These are phyloP conservation scores for Platismatia glauca DNA, from an alignment of 495 filamentous ascomycete genomes.

Conservation along the genomic window DNA sequence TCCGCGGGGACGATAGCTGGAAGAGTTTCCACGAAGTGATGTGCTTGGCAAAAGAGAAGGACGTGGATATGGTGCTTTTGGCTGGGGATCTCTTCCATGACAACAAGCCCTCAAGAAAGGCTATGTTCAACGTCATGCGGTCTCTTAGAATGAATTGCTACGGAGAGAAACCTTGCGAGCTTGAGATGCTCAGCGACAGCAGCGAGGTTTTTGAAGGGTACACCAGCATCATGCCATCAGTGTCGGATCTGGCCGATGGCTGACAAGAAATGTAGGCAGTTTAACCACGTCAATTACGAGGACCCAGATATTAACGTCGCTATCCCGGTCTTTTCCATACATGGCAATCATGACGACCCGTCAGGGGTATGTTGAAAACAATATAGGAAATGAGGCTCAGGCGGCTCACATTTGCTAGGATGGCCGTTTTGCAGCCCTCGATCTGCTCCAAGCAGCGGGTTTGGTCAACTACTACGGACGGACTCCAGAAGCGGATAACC, in stretches of 20 bases:
- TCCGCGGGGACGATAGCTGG: conserved; percentile 95
- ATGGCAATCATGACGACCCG: conserved; percentile 97
- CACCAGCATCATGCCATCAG: background rate
- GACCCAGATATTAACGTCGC: conserved; percentile 96
- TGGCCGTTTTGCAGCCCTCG: conserved; percentile 79
- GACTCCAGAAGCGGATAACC: conserved; percentile 83
- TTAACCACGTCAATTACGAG: conserved; percentile 93
- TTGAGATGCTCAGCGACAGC: conserved; percentile 90
- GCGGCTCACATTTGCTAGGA: conserved; percentile 42
- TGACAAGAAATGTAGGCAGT: conserved; percentile 41
- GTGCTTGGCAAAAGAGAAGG: conserved; percentile 73
- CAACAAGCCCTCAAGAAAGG: conserved; percentile 92
- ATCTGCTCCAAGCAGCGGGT: conserved; percentile 83
- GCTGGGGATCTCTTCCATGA: conserved; percentile 97
- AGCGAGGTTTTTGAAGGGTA: conserved; percentile 73
- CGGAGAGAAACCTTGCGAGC: conserved; percentile 88
- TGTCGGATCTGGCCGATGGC: background rate
- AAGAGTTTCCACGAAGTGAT: conserved; percentile 93
- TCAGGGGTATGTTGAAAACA: conserved; percentile 47
- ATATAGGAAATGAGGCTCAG: background rate
- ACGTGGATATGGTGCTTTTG: conserved; percentile 94
- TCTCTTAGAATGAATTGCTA: conserved; percentile 87
- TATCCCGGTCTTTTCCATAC: conserved; percentile 96
- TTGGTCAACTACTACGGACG: conserved; percentile 94
- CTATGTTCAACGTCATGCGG: conserved; percentile 96